Base-by-base conservation (phyloP, 805 yeast genomes). In the Wickerhamomyces ciferrii region DNA sequence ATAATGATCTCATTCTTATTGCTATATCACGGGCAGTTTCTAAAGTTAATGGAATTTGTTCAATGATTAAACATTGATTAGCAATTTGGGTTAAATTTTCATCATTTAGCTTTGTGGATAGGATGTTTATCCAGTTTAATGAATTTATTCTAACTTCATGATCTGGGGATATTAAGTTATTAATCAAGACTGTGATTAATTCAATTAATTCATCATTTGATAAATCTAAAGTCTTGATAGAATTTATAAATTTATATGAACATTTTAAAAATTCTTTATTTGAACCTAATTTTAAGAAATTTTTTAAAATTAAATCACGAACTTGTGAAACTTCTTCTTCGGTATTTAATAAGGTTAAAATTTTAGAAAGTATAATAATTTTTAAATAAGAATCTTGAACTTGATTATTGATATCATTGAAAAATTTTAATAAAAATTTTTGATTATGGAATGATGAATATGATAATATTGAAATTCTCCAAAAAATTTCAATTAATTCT, bases 21-120 rank as follows among this genome's bases (percentile, higher is more conserved):
- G 81, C 78, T 2, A 92, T 71, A 55, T 86, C 95, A 65, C 97
- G 80, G 2, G 87, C 84, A 47, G 79, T 79, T 13, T 76, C 68
- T 17, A 90, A 65, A n/a, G 77, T 76, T 43, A 84, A 69, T 0
- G 96, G 96, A 7, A 84, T 75, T 48, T 81, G 79, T 60, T 89
- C 97, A 42, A 91, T 76, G 2, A 78, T 56, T 43, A 72, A 65
- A 49, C 84, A 76, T 43, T 76, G 79, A 27, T 71, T 65, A n/a
- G 83, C 51, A 15, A 75, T 53, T 2, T 61, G 60, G 2, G 79
- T 72, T 15, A 69, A 15, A 4, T 14, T 58, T 10, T 66, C 67
- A 14, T 50, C 51, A 15, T 59, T 62, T 5, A 47, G 11, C 6
- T 59, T 55, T 29, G 61, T 44, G 13, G 72, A 53, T 0, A 65